phyloP scores from a whole-genome alignment of 345 rosid genomes.

The Luvunga scandens region DNA sequence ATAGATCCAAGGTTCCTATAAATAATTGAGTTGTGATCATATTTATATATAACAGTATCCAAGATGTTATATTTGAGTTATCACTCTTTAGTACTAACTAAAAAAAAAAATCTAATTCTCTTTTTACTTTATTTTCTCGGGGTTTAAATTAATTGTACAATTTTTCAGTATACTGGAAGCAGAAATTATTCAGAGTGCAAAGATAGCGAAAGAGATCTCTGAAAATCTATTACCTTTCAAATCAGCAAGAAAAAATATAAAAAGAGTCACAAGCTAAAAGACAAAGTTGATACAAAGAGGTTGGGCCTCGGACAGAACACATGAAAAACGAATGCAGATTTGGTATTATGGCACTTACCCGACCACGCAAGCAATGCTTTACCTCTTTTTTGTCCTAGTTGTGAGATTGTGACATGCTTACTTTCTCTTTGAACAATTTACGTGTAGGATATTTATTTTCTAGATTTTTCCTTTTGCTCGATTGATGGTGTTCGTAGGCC shows the following conservation, averaged over 20 bases:
- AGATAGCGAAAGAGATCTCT: constrained; percentile 9
- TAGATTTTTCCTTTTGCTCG: neutral
- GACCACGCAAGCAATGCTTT: constrained; percentile 19
- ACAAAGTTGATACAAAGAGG: neutral
- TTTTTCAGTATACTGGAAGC: neutral
- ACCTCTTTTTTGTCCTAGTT: neutral
- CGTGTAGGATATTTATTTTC: neutral
- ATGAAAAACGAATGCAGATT: neutral
- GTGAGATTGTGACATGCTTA: neutral
- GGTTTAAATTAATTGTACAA: no score
- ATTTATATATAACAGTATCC: no score
- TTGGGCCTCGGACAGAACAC: neutral
- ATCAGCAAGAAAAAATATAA: neutral
- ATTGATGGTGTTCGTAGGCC: neutral
- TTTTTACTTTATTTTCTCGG: no score
- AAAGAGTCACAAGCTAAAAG: neutral
- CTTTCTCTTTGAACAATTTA: neutral
- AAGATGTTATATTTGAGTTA: neutral
- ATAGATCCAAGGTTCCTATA: constrained; percentile 30
- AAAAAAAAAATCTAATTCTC: no score
- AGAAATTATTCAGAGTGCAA: neutral
- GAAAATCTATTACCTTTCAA: neutral
- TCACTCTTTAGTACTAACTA: neutral
- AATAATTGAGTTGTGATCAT: neutral
- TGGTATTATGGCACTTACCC: constrained; percentile 6